Conservation (phyloP, 768 basidiomycete genomes). For the Boletus sp. region DNA sequence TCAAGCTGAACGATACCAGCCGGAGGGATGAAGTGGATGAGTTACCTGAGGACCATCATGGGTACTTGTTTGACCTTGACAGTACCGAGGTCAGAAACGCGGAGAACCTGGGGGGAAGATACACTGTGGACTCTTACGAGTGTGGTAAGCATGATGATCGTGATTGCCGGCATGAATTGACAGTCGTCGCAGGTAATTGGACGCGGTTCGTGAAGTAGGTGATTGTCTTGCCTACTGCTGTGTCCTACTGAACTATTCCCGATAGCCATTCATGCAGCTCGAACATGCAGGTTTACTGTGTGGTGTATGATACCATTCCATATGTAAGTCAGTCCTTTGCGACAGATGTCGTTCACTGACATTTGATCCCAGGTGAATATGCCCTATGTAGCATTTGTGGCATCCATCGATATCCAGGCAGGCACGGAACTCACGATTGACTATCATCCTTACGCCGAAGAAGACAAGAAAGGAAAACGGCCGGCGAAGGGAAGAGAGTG, state of each 20-base stretch:
- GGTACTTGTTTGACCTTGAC: conserved; percentile 66
- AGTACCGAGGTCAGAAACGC: conserved; percentile 44
- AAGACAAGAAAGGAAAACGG: conserved; percentile 25
- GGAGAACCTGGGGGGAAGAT: conserved; percentile 35
- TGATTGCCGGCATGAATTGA: conserved; percentile 3
- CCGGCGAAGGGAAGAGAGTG: conserved; percentile 34
- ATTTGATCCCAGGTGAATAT: conserved; percentile 44
- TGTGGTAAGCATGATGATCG: conserved; percentile 41
- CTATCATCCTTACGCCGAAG: conserved; percentile 50
- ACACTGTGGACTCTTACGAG: conserved; percentile 54
- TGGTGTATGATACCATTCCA: conserved; percentile 61
- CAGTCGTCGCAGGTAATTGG: conserved; percentile 59
- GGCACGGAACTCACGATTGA: conserved; percentile 62
- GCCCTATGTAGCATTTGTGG: conserved; percentile 63
- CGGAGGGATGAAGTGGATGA: conserved; percentile 42
- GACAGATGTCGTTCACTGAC: neutral
- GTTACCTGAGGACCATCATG: conserved; percentile 36
- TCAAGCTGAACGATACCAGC: conserved; percentile 28
- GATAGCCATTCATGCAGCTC: conserved; percentile 69
- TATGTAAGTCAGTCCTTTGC: conserved; percentile 36
- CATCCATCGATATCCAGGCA: conserved; percentile 45
- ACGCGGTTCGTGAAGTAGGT: conserved; percentile 71
- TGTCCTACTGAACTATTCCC: conserved; percentile 2
- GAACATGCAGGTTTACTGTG: conserved; percentile 55
- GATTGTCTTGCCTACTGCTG: neutral